A percentile compares a stretch with the other conserved stretches of the same genome.
Evolutionary conservation across 495 filamentous ascomycete species (phyloP).

Genomic region (Pyronema omphalodes): DNA sequence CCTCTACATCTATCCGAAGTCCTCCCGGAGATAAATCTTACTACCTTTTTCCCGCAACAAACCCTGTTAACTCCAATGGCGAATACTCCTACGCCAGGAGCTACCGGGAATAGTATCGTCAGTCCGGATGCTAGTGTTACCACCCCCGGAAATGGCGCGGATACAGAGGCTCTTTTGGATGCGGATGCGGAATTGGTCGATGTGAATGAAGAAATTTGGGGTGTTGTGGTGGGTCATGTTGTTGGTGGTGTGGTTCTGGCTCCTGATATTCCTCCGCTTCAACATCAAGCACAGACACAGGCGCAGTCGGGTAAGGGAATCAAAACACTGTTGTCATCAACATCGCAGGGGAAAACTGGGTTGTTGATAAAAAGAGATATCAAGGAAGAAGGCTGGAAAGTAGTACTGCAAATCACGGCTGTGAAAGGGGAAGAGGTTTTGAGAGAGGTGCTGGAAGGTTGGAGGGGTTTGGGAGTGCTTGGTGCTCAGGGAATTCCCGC

Average conservation of each 20-base stretch:
- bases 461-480: conserved; percentile 49
- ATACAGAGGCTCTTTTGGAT: conserved; percentile 36
- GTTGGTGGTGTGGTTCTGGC: too few species aligned
- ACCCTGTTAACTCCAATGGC: conserved; percentile 25
- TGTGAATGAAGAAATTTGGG: conserved; percentile 63
- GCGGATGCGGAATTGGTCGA: conserved; percentile 60
- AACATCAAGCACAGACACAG: conserved; percentile 42
- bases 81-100: conserved; percentile 28
- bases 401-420: conserved; percentile 47
- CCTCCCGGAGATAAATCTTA: conserved; percentile 13
- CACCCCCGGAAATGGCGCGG: conserved; percentile 40
- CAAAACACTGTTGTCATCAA: too few species aligned
- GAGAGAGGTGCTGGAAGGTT: conserved; percentile 55
- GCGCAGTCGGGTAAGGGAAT: conserved; percentile 31
- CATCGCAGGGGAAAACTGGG: conserved; percentile 43
- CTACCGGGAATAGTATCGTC: conserved; percentile 30
- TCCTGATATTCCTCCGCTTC: conserved; percentile 37
- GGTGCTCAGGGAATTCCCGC: conserved; percentile 23
- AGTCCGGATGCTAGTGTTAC: conserved; percentile 37
- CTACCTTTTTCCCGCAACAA: conserved; percentile 35
- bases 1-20: conserved; percentile 17
- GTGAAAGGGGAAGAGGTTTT: conserved; percentile 42
- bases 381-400: conserved; percentile 39
- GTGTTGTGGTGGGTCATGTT: conserved; percentile 44
- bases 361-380: conserved; percentile 52